Evolutionary conservation across 441 rosid species (phyloP).

Genomic region (Arabidopsis hybrid): DNA sequence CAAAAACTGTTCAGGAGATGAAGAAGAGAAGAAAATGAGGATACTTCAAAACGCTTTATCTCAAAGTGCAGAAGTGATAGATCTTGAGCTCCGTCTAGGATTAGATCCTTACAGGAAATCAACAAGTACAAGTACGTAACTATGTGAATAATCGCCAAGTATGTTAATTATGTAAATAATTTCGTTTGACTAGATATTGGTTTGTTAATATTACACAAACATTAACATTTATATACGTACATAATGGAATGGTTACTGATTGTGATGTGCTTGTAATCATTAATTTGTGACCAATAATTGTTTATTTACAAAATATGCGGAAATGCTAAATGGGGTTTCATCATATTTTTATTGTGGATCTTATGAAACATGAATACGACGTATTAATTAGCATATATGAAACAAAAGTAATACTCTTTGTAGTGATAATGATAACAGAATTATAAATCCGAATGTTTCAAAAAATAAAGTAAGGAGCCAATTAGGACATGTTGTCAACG

Average conservation of each 20-base stretch:
- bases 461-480: too few species aligned
- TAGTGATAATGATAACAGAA: too few species aligned
- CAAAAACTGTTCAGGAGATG: conserved; percentile 15
- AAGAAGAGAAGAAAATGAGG: conserved; percentile 31
- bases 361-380: background rate
- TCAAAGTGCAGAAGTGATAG: conserved; percentile 38
- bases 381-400: background rate
- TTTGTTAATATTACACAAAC: conserved; percentile 21
- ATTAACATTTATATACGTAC: conserved; percentile 32
- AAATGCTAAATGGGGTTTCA: background rate
- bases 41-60: conserved; percentile 21
- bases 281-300: background rate
- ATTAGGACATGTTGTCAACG: too few species aligned
- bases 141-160: background rate
- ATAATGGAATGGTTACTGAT: conserved; percentile 27
- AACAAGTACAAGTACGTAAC: conserved; percentile 15
- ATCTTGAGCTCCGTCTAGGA: conserved; percentile 49
- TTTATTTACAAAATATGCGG: background rate
- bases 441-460: too few species aligned
- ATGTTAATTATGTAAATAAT: conserved; percentile 3
- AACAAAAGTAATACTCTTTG: background rate
- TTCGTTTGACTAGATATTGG: conserved; percentile 29
- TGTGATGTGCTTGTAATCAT: conserved; percentile 12
- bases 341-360: background rate
- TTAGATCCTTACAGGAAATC: conserved; percentile 40